Percentiles rank a stretch among this genome's conserved stretches.
Evolutionary conservation across 2,329 filamentous ascomycete species (phyloP).

Genomic region (Botrytis squamosa): DNA sequence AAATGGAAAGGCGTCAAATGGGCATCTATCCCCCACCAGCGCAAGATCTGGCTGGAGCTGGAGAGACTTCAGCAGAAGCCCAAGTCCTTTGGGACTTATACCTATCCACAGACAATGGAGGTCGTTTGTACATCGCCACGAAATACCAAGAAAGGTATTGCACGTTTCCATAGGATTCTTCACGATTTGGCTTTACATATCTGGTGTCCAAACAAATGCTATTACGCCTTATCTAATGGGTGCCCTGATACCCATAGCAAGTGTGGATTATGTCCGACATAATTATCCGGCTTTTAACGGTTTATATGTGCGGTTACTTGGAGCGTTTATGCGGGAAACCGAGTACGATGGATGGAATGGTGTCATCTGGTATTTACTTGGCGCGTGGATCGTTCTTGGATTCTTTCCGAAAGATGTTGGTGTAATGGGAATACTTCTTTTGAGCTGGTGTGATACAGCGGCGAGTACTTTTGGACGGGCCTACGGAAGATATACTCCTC

Average conservation of each 20-base stretch:
- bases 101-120: slow-evolving; percentile 93
- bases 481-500: slow-evolving; percentile 85
- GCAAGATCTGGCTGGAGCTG: slow-evolving; percentile 69
- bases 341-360: slow-evolving; percentile 95
- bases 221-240: slow-evolving; percentile 84
- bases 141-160: slow-evolving; percentile 88
- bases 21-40: slow-evolving; percentile 66
- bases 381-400: slow-evolving; percentile 79
- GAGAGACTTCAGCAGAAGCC: slow-evolving; percentile 86
- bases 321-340: slow-evolving; percentile 93
- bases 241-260: slow-evolving; percentile 78
- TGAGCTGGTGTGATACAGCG: slow-evolving; percentile 98
- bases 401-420: slow-evolving; percentile 93
- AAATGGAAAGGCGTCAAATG: slow-evolving; percentile 48
- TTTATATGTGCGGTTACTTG: slow-evolving; percentile 79
- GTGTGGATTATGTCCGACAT: slow-evolving; percentile 80
- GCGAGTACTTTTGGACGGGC: slow-evolving; percentile 90
- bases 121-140: slow-evolving; percentile 90
- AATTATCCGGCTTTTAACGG: slow-evolving; percentile 78
- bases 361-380: slow-evolving; percentile 93
- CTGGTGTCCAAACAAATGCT: slow-evolving; percentile 70
- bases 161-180: slow-evolving; percentile 98
- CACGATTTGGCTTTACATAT: slow-evolving; percentile 80
- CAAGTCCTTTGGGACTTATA: slow-evolving; percentile 89
- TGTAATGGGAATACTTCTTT: slow-evolving; percentile 81